A percentile compares a stretch with the other conserved stretches of the same genome.
Evolutionary conservation across 2,329 filamentous ascomycete species (phyloP).

Genomic region (Colletotrichum lupini): DNA sequence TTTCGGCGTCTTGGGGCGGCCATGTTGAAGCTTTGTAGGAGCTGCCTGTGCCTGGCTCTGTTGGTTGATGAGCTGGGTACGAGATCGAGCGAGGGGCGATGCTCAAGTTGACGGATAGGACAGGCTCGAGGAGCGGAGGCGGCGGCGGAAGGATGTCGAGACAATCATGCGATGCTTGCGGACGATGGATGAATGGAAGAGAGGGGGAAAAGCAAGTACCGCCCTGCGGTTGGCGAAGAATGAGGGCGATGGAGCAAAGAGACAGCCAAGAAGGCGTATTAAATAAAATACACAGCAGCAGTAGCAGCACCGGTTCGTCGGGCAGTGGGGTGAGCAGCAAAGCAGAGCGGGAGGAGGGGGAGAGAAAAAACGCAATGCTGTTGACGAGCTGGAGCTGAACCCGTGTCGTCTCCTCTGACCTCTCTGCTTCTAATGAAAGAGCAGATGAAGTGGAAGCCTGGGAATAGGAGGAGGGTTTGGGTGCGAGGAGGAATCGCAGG

Average conservation of each 20-base stretch:
- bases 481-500: constrained; percentile 31
- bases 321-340: constrained; percentile 5
- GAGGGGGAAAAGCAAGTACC: constrained; percentile 32
- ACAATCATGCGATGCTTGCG: constrained; percentile 33
- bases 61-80: constrained; percentile 2
- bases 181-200: constrained; percentile 25
- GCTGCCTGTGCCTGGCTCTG: constrained; percentile 12
- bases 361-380: constrained; percentile 21
- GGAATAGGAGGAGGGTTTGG: constrained; percentile 32
- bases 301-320: constrained; percentile 23
- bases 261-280: constrained; percentile 30
- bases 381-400: constrained; percentile 18
- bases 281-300: constrained; percentile 32
- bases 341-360: constrained; percentile 11
- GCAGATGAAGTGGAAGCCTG: constrained; percentile 35
- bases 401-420: constrained; percentile 32
- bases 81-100: constrained; percentile 5
- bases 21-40: constrained; percentile 50
- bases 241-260: constrained; percentile 32
- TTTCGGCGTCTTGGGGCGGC: constrained; percentile 70
- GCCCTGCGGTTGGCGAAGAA: constrained; percentile 35
- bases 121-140: constrained; percentile 33
- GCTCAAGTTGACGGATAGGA: constrained; percentile 26
- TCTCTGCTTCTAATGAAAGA: constrained; percentile 39
- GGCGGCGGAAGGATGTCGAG: constrained; percentile 27